Percentiles rank a stretch among this genome's conserved stretches.
Evolutionary conservation across 2,329 filamentous ascomycete genomes (phyloP).

Genomic region (Fusarium sp.): DNA sequence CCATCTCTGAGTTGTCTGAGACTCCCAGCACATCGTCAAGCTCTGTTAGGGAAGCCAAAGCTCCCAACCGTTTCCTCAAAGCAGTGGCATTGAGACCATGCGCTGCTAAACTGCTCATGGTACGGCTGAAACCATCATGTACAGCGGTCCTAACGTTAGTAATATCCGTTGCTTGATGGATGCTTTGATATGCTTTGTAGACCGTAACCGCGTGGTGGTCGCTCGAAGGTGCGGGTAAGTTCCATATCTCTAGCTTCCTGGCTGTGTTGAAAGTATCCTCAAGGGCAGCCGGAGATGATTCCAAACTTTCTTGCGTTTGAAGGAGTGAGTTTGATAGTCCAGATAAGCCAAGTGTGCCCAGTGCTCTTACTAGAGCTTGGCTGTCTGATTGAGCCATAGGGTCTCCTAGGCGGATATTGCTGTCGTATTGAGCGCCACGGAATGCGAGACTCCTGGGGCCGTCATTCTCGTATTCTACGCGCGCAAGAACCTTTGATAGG

Average conservation of each 20-base stretch:
- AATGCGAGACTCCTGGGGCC: constrained; percentile 91
- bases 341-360: constrained; percentile 86
- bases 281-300: constrained; percentile 70
- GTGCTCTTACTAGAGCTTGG: constrained; percentile 79
- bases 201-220: constrained; percentile 77
- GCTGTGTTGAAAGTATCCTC: constrained; percentile 86
- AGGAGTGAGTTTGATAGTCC: constrained; percentile 88
- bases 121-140: constrained; percentile 73
- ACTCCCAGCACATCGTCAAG: constrained; percentile 82
- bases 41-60: constrained; percentile 83
- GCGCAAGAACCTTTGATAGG: constrained; percentile 82
- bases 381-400: constrained; percentile 71
- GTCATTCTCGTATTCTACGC: constrained; percentile 90
- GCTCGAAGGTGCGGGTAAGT: constrained; percentile 80
- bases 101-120: constrained; percentile 70
- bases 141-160: constrained; percentile 69
- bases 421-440: constrained; percentile 91
- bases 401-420: constrained; percentile 77
- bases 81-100: constrained; percentile 65
- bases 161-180: constrained; percentile 76
- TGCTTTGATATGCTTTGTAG: constrained; percentile 85
- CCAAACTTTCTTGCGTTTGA: constrained; percentile 74
- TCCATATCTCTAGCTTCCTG: constrained; percentile 90
- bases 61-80: constrained; percentile 70
- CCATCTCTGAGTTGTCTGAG: constrained; percentile 71